phyloP scores from a whole-genome alignment of 805 yeast genomes.

The Yamadazyma akitaensis region DNA sequence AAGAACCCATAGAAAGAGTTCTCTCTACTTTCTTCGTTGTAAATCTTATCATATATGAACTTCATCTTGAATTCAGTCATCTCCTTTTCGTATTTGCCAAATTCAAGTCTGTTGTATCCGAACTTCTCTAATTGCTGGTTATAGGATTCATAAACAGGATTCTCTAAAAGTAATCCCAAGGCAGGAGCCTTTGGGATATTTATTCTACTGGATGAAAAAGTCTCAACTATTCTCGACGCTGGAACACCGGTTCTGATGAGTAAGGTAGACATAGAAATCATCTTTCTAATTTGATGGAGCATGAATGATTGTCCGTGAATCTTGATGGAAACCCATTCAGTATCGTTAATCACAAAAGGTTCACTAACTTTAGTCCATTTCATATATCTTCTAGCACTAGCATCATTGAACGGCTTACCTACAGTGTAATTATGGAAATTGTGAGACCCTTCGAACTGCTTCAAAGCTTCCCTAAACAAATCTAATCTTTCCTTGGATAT shows the following conservation, averaged over 20 bases:
- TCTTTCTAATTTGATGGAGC: slow-evolving; percentile 96
- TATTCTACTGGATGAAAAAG: slow-evolving; percentile 70
- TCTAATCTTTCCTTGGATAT: slow-evolving; percentile 60
- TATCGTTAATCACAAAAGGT: slow-evolving; percentile 87
- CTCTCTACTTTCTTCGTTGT: slow-evolving; percentile 83
- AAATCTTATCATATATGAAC: slow-evolving; percentile 87
- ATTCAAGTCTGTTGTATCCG: slow-evolving; percentile 76
- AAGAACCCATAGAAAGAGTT: slow-evolving; percentile 88
- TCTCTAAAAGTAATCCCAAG: slow-evolving; percentile 81
- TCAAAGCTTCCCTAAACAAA: slow-evolving; percentile 63
- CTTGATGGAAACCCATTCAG: slow-evolving; percentile 95
- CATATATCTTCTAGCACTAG: slow-evolving; percentile 83
- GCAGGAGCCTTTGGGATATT: slow-evolving; percentile 98
- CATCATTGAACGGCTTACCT: slow-evolving; percentile 79
- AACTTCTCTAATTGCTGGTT: slow-evolving; percentile 66
- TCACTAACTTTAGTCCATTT: slow-evolving; percentile 74
- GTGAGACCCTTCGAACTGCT: slow-evolving; percentile 78
- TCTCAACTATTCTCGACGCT: slow-evolving; percentile 64
- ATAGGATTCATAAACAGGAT: slow-evolving; percentile 87
- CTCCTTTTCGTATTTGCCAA: slow-evolving; percentile 58
- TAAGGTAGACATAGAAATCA: slow-evolving; percentile 93
- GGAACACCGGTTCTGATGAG: slow-evolving; percentile 87
- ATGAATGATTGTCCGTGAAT: slow-evolving; percentile 98
- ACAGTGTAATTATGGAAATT: slow-evolving; percentile 88
- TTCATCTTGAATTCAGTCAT: slow-evolving; percentile 86